Evolutionary conservation across 2,329 filamentous ascomycete species (phyloP), one percentile per base, ranked within the genome.

Genomic region (Cordyceps javanica): DNA sequence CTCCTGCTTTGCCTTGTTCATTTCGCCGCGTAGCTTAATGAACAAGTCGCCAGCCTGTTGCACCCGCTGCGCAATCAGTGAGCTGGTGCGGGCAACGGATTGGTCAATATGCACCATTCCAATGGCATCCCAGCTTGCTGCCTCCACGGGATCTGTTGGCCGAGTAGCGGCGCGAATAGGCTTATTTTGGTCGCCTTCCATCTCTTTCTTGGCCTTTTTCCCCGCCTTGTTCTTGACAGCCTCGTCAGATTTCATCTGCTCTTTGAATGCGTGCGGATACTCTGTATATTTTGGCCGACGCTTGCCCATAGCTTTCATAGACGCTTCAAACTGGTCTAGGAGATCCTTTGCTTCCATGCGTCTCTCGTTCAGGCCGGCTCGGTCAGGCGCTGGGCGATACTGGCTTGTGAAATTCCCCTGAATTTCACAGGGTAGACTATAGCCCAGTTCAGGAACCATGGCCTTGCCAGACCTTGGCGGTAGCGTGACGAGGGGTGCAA

Each of bases 111-210:
- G 67, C 14, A 82, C 74, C 48, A 80, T 74, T 19, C 78, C 78
- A 60, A 80, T 74, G 0, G 75, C 72, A 63, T 83, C 81, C 79
- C 80, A 83, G 3, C 73, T 75, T 25, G 77, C 77, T 25, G 75
- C 79, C 58, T 77, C 77, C 16, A 73, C 70, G 10, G 72, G 68
- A 49, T 81, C 75, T 9, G 64, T 60, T 2, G 81, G 81, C 6
- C 77, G 76, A 3, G 65, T 70, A 5, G 71, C 69, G 30, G 74
- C 61, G n/a, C 77, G 76, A 25, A 76, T 71, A 13, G 73, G 72
- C 50, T 75, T 76, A 34, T 64, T 72, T 49, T 75, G 76, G 38
- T 65, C 70, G 21, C 70, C 68, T 58, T 72, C 75, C 57, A 72
- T 70, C 57, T 75, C 71, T 60, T 74, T 76, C 57, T 73, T 73